Base-by-base conservation (phyloP, 805 yeast species). In the Lachancea sp. region DNA sequence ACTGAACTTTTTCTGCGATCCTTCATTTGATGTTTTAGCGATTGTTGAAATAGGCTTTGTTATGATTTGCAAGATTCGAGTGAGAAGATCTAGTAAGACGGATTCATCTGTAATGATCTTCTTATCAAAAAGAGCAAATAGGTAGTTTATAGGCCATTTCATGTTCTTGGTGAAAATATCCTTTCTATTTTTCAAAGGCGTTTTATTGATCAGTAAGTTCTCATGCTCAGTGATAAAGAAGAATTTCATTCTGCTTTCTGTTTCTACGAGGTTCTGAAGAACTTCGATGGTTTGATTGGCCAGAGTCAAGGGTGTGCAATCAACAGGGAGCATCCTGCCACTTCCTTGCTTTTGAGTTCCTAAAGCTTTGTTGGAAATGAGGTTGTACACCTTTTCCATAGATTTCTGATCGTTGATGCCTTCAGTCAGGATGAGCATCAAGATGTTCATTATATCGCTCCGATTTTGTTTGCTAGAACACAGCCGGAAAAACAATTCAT, bases 161-260 rank as follows among this genome's bases (percentile, higher is more conserved):
- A 71, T 45, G 41, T 55, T 58, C 41, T 69, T 73, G 19, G 61
- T 59, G 40, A 51, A 50, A 13, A 49, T 57, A 44, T 59, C 66
- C 49, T 60, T 73, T 51, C 55, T 67, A 41, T 31, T 49, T 54
- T 69, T 70, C 8, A 58, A 49, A 6, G 57, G 44, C 13, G 67
- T 45, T 42, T 68, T 70, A 46, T 67, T 69, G 25, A 63, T 49
- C 40, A 73, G 58, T 10, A 75, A 54, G 29, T 58, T 66, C 22
- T 82, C 89, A 58, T 87, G 95, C 51, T 87, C 95, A 5, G 84
- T 78, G 48, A 90, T 67, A 62, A 90, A 82, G 56, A 80, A 88
- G 56, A 79, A 78, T 50, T 93, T 74, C 59, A 85, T 69, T 48
- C 81, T 85, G 9, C 74, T 70, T 50, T 81, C 85, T 29, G 78